Base-by-base conservation (phyloP, 2,329 filamentous ascomycete genomes). In the Tolypocladium cylindrosporum region DNA sequence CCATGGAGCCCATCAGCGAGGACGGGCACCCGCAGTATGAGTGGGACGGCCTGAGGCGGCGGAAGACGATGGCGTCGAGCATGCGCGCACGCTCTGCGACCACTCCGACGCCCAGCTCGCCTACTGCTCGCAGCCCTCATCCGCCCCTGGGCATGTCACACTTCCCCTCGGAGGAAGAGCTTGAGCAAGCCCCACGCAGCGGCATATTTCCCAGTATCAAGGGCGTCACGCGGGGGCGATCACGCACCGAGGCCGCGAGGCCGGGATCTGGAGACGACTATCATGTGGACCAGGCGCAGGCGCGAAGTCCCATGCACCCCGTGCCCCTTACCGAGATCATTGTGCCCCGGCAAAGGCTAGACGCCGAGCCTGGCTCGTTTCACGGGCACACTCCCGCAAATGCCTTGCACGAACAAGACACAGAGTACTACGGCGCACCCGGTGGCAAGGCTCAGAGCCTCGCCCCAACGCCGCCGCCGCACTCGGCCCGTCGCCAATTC, bases 11-110 rank as follows among this genome's bases (percentile, higher is more conserved):
- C 2, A 88, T 95, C 56, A 83, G 81, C 53, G 91, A 97, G 68
- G 84, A 91, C 63, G 90, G 91, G 31, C 78, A 84, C 37, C 73
- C 77, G 54, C 66, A 72, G 41, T 88, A 90, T 61, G 91, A 97
- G 73, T 99, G 91, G 87, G 94, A 97, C 72, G 94, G 94, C 5
- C 74, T 99, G 55, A 83, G 93, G 66, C 81, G 91, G 65, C 82
- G 94, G 48, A 79, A 80, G 64, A 85, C 83, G 10, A 81, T 83
- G 62, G 71, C 67, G 21, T 65, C 65, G 34, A 71, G 69, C 61
- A 64, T 66, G 34, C 68, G 67, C 39, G 61, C 61, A 39, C 65
- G 69, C 40, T 62, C 67, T 2, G 58, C 62, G 7, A 65, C 66
- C 51, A 67, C 68, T 2, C 66, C 68, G 0, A 64, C 67, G 4